phyloP scores from a whole-genome alignment of 1,284 basidiomycete species.

The Rugosomyces carneus region DNA sequence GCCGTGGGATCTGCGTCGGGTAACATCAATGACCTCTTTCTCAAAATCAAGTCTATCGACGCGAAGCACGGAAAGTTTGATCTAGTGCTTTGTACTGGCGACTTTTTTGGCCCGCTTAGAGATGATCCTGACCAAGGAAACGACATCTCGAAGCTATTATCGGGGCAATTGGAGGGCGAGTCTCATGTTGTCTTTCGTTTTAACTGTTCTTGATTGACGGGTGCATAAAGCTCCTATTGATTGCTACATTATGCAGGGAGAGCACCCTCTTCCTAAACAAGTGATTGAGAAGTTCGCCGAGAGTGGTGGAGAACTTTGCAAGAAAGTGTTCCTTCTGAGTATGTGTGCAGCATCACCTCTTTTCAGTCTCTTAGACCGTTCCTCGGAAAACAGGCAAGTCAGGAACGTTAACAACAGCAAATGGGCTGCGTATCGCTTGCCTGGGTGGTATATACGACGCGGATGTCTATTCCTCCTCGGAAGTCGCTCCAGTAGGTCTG shows the following conservation, averaged over 20 bases:
- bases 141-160: conserved; percentile 56
- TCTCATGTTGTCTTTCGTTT: conserved; percentile 1
- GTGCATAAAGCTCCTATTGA: conserved; percentile 66
- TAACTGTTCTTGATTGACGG: conserved; percentile 7
- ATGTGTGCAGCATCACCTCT: conserved; percentile 23
- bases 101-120: conserved; percentile 76
- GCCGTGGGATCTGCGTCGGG: conserved; percentile 85
- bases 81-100: conserved; percentile 80
- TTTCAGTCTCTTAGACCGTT: not conserved
- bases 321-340: conserved; percentile 85
- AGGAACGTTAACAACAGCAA: conserved; percentile 73
- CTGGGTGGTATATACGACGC: conserved; percentile 74
- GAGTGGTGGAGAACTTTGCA: conserved; percentile 72
- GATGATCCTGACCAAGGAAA: conserved; percentile 33
- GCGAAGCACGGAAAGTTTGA: conserved; percentile 94
- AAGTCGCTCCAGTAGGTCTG: conserved; percentile 52
- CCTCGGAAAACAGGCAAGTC: conserved; percentile 62
- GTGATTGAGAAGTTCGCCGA: conserved; percentile 72
- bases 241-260: conserved; percentile 90
- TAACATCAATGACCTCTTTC: conserved; percentile 65
- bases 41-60: conserved; percentile 84
- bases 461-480: conserved; percentile 49
- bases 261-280: conserved; percentile 60
- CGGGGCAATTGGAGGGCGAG: conserved; percentile 61
- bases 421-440: conserved; percentile 82